Conservation (phyloP, 2,329 filamentous ascomycete genomes). For the Botryotinia calthae region DNA sequence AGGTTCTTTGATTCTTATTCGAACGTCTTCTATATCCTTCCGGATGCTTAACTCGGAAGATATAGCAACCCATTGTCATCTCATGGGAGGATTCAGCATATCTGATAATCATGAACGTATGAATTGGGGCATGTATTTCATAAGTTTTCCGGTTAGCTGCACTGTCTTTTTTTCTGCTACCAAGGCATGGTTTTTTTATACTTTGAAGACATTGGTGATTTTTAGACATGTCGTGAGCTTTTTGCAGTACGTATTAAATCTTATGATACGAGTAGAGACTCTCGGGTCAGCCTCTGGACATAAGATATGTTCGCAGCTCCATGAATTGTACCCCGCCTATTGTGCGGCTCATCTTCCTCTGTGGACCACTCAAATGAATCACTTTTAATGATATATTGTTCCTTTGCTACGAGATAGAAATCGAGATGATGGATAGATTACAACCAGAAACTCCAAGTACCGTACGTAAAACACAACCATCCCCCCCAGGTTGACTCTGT, state of each 20-base stretch:
- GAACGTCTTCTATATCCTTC: too few species aligned
- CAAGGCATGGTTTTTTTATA: background rate
- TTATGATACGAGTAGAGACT: background rate
- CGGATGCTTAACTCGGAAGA: background rate
- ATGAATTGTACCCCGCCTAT: background rate
- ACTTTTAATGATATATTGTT: background rate
- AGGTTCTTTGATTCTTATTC: background rate
- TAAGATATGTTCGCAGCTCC: background rate
- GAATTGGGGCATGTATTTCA: background rate
- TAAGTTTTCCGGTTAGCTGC: background rate
- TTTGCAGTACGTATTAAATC: background rate
- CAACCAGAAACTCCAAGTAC: background rate
- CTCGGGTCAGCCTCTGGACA: background rate
- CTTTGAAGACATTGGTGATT: background rate
- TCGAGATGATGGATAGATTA: background rate
- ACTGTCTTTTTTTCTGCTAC: background rate
- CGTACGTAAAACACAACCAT: background rate
- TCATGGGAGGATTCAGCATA: background rate
- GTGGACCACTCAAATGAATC: background rate
- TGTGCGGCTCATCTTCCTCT: background rate
- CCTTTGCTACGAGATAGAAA: background rate
- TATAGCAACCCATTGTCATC: background rate
- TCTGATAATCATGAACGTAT: background rate
- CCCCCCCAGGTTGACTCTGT: background rate
- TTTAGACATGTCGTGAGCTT: background rate